Evolutionary conservation across 2,329 filamentous ascomycete genomes (phyloP).

Genomic region (Fusarium foetens): DNA sequence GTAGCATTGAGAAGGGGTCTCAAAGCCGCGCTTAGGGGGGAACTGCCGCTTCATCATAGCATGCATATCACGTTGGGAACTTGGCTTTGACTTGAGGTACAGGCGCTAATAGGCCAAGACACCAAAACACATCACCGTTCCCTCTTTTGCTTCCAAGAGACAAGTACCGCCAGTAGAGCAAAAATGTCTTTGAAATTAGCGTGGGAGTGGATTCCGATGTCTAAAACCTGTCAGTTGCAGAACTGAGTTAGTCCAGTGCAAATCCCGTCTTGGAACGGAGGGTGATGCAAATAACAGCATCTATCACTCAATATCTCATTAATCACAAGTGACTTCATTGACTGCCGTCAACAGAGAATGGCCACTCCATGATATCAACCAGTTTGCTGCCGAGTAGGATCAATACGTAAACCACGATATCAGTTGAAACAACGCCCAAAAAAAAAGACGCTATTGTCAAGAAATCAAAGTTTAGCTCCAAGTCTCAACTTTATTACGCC

Average conservation of each 20-base stretch:
- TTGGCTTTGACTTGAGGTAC: not conserved
- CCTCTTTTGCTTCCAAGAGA: conserved; percentile 6
- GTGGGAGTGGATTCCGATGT: conserved; percentile 8
- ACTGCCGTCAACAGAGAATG: not conserved
- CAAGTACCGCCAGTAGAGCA: not conserved
- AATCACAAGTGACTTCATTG: not conserved
- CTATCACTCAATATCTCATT: not conserved
- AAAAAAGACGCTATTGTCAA: conserved; percentile 1
- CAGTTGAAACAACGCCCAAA: not conserved
- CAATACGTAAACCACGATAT: not conserved
- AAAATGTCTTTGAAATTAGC: conserved; percentile 11
- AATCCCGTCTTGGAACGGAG: conserved; percentile 22
- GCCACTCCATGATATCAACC: not conserved
- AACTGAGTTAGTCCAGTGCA: conserved; percentile 8
- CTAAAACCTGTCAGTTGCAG: conserved; percentile 8
- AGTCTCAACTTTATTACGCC: conserved; percentile 8
- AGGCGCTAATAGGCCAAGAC: conserved; percentile 25
- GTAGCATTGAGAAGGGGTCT: not conserved
- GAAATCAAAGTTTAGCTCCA: conserved; percentile 6
- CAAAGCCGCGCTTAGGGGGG: conserved; percentile 11
- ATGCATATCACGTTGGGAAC: not conserved
- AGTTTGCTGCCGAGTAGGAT: not conserved
- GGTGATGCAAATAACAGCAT: not conserved
- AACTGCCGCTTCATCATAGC: conserved; percentile 12
- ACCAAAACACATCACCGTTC: conserved; percentile 16